Percentiles rank a stretch among this genome's conserved stretches.
Conservation (phyloP, 768 basidiomycete species). For the Tremella fuciformis region DNA sequence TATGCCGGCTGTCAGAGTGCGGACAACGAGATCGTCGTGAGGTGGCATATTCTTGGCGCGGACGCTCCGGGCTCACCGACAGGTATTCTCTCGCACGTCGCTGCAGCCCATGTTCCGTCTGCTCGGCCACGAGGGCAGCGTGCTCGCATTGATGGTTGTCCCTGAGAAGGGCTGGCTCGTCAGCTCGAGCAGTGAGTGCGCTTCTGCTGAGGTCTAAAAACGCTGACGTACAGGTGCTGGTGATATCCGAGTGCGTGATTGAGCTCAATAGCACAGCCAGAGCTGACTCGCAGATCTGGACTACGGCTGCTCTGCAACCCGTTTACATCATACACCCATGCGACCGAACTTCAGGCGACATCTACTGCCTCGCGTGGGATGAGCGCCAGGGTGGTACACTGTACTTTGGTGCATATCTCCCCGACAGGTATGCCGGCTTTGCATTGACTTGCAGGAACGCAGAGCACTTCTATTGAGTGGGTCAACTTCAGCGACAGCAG, state of each 20-base stretch:
- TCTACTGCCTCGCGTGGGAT: constrained; percentile 81
- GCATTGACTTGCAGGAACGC: constrained; percentile 56
- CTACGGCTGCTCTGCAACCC: constrained; percentile 63
- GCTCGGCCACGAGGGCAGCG: constrained; percentile 77
- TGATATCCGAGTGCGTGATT: constrained; percentile 69
- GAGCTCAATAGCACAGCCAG: not conserved
- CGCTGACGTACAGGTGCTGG: constrained; percentile 65
- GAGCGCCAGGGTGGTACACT: constrained; percentile 62
- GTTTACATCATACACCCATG: constrained; percentile 75
- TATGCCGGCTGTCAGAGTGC: constrained; percentile 78
- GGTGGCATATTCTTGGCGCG: constrained; percentile 27
- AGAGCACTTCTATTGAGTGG: constrained; percentile 92
- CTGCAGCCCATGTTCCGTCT: constrained; percentile 68
- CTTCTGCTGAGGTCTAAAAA: not conserved
- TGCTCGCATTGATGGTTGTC: constrained; percentile 74
- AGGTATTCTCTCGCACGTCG: constrained; percentile 83
- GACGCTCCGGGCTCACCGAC: not conserved
- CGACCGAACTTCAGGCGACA: constrained; percentile 78
- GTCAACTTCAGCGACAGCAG: constrained; percentile 58
- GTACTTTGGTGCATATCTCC: constrained; percentile 61
- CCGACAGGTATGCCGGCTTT: not conserved
- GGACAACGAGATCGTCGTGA: constrained; percentile 66
- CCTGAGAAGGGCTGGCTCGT: constrained; percentile 78
- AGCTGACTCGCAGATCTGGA: constrained; percentile 68
- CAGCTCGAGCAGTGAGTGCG: constrained; percentile 72